Conservation (phyloP, 2,329 filamentous ascomycete species). For the Penicillium freii region DNA sequence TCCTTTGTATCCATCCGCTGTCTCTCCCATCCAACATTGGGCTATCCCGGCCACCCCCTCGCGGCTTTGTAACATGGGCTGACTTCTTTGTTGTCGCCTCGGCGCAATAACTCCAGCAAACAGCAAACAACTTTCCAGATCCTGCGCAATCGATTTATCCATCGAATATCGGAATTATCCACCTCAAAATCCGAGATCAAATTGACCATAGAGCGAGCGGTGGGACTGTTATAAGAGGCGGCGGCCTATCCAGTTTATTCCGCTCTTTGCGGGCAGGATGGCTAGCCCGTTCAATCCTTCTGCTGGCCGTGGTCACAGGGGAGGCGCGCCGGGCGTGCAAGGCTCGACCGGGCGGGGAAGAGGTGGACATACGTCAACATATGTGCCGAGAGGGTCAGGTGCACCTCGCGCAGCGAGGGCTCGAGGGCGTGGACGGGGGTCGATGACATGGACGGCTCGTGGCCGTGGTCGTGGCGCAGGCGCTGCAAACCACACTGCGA, state of each 20-base stretch:
- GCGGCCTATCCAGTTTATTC: slow-evolving; percentile 19
- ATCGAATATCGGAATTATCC: background rate
- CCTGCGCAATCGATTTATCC: background rate
- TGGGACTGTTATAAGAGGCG: slow-evolving; percentile 7
- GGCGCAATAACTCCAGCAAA: slow-evolving; percentile 14
- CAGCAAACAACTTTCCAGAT: slow-evolving; percentile 3
- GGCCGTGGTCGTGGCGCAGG: slow-evolving; percentile 23
- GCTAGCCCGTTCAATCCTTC: slow-evolving; percentile 33
- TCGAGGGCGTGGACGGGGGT: slow-evolving; percentile 27
- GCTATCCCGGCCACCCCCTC: background rate
- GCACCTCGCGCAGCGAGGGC: slow-evolving; percentile 16
- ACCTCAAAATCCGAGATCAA: background rate
- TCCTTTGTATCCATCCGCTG: slow-evolving; percentile 1
- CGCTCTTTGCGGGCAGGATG: slow-evolving; percentile 32
- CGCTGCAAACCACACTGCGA: slow-evolving; percentile 10
- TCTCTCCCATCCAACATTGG: background rate
- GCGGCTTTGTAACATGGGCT: slow-evolving; percentile 12
- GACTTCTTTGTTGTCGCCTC: slow-evolving; percentile 18
- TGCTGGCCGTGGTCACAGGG: slow-evolving; percentile 26
- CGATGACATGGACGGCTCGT: slow-evolving; percentile 6
- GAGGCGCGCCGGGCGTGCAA: slow-evolving; percentile 21
- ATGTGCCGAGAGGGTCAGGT: slow-evolving; percentile 20
- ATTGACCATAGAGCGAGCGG: background rate
- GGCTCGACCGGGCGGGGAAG: slow-evolving; percentile 27
- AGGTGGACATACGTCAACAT: slow-evolving; percentile 20